Evolutionary conservation across 441 rosid genomes (phyloP).

Genomic region (Rhodomyrtus psidioides): DNA sequence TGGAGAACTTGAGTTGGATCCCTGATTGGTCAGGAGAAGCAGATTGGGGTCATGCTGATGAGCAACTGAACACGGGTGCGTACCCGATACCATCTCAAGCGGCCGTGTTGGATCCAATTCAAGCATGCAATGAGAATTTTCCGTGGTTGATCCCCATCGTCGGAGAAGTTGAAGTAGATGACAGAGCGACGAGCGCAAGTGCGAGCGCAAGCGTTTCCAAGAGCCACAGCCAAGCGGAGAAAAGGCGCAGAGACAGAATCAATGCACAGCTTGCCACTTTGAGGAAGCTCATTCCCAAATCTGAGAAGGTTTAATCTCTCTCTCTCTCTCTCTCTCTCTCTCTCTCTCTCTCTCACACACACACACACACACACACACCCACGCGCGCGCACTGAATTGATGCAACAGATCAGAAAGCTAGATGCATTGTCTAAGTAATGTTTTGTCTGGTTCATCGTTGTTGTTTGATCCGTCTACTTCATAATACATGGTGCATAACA

Average conservation of each 20-base stretch:
- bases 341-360: not conserved
- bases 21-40: slow-evolving; percentile 17
- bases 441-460: not conserved
- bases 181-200: slow-evolving; percentile 7
- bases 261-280: slow-evolving; percentile 77
- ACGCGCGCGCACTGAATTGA: not conserved
- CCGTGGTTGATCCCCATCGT: slow-evolving; percentile 5
- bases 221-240: slow-evolving; percentile 93
- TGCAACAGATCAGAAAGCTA: not conserved
- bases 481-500: not conserved
- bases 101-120: not conserved
- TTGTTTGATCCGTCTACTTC: not conserved
- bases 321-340: not conserved
- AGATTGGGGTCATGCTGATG: slow-evolving; percentile 23
- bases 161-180: slow-evolving; percentile 24
- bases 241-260: slow-evolving; percentile 82
- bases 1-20: not conserved
- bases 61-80: not conserved
- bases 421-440: not conserved
- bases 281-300: slow-evolving; percentile 74
- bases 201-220: slow-evolving; percentile 29
- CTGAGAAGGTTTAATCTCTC: slow-evolving; percentile 57
- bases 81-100: slow-evolving; percentile 11
- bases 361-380: not conserved
- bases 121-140: not conserved